Evolutionary conservation across 2,329 filamentous ascomycete genomes (phyloP).

Genomic region (Ophiosphaerella narmari): DNA sequence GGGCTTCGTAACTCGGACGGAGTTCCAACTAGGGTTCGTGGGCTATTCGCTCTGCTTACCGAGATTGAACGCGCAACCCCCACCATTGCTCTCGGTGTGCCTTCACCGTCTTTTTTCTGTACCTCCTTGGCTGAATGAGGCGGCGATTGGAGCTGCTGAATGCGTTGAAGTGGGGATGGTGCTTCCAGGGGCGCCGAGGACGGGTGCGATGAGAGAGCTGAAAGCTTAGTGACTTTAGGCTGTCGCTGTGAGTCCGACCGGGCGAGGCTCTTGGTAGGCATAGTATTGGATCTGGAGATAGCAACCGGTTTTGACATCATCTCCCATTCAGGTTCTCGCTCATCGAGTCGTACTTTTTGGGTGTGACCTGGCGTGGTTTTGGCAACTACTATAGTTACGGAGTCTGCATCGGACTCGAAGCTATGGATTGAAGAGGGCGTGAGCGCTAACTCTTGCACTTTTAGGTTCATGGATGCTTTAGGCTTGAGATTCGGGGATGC

Average conservation of each 20-base stretch:
- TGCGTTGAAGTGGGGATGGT: conserved; percentile 22
- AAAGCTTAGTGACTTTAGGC: conserved; percentile 32
- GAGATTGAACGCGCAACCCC: conserved; percentile 41
- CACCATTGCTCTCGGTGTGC: conserved; percentile 27
- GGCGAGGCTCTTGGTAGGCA: conserved; percentile 7
- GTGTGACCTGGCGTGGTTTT: conserved; percentile 18
- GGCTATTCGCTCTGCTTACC: conserved; percentile 35
- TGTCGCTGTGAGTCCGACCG: conserved; percentile 22
- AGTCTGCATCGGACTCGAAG: conserved; percentile 39
- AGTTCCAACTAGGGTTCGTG: conserved; percentile 21
- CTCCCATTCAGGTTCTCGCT: conserved; percentile 39
- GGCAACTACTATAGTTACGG: conserved; percentile 31
- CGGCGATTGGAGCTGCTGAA: conserved; percentile 22
- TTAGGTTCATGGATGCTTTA: conserved; percentile 15
- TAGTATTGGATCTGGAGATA: conserved; percentile 12
- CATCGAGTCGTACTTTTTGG: conserved; percentile 27
- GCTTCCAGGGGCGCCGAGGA: conserved; percentile 33
- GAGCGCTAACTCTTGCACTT: conserved; percentile 19
- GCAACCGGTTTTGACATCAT: conserved; percentile 27
- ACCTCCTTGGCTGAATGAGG: conserved; percentile 20
- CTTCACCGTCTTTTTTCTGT: conserved; percentile 7
- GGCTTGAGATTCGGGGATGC: conserved; percentile 7
- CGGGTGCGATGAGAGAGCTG: conserved; percentile 34
- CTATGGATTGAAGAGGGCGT: conserved; percentile 34
- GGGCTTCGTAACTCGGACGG: conserved; percentile 13